These are phyloP conservation scores for Rhazya stricta DNA, from an alignment of 257 asterid species.

Conservation along the genomic window DNA sequence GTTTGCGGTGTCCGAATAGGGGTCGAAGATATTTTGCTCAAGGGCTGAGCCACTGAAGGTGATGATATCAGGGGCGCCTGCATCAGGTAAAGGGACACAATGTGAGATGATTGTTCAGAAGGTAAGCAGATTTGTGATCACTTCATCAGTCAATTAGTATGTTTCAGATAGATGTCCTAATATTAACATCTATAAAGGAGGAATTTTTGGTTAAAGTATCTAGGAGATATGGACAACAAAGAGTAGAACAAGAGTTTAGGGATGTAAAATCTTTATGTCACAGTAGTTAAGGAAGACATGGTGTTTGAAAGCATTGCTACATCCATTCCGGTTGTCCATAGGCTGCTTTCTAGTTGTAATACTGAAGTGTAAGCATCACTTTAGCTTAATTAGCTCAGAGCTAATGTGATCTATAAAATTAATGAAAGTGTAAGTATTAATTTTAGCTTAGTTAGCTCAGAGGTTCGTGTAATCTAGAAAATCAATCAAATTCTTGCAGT, in stretches of 20 bases:
- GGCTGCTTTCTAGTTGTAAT: background rate
- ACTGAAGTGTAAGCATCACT: background rate
- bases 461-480: background rate
- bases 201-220: background rate
- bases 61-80: conserved; percentile 97
- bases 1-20: conserved; percentile 28
- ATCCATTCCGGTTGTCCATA: background rate
- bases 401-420: background rate
- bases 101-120: conserved; percentile 83
- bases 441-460: background rate
- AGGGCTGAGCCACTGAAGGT: conserved; percentile 72
- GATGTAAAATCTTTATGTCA: background rate
- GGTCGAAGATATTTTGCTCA: conserved; percentile 41
- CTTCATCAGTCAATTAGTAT: background rate
- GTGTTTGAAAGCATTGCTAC: background rate
- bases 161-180: background rate
- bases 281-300: background rate
- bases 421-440: background rate
- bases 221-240: background rate
- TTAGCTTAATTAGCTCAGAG: background rate
- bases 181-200: background rate
- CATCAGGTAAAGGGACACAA: conserved; percentile 96
- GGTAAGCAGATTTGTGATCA: conserved; percentile 32
- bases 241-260: background rate
- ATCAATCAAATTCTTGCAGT: background rate